Conservation (phyloP, 805 yeast genomes). For the Zygoascus tannicola region DNA sequence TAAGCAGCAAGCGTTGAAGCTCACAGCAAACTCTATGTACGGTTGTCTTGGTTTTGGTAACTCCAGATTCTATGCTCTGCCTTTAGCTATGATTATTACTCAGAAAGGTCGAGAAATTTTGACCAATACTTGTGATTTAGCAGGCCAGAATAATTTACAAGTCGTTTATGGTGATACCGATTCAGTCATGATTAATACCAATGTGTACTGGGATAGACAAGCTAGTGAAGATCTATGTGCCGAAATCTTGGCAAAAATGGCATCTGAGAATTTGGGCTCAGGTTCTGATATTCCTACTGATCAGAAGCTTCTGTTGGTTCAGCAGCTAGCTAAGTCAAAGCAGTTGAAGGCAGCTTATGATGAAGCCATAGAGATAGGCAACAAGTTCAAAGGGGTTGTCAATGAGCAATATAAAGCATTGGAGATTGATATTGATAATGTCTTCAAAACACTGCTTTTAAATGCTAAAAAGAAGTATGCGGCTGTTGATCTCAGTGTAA, state of each 20-base stretch:
- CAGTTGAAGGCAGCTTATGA: conserved; percentile 35
- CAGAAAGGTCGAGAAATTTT: conserved; percentile 92
- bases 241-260: neutral
- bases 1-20: conserved; percentile 88
- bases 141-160: conserved; percentile 70
- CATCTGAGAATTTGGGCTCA: neutral
- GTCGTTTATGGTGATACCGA: conserved; percentile 98
- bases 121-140: conserved; percentile 85
- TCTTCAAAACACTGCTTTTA: conserved; percentile 70
- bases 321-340: neutral
- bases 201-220: conserved; percentile 30
- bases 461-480: conserved; percentile 98
- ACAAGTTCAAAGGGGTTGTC: conserved; percentile 71
- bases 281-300: neutral
- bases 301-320: neutral
- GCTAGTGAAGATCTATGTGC: conserved; percentile 1
- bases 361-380: conserved; percentile 78
- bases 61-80: conserved; percentile 91
- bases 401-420: conserved; percentile 79
- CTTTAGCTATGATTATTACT: conserved; percentile 91
- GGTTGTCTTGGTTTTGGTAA: conserved; percentile 92
- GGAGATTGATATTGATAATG: conserved; percentile 93
- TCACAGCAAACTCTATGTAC: conserved; percentile 99
- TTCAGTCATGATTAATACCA: conserved; percentile 96
- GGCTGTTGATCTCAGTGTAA: conserved; percentile 58